phyloP scores from a whole-genome alignment of 805 yeast genomes.

The Teunomyces panamensis region DNA sequence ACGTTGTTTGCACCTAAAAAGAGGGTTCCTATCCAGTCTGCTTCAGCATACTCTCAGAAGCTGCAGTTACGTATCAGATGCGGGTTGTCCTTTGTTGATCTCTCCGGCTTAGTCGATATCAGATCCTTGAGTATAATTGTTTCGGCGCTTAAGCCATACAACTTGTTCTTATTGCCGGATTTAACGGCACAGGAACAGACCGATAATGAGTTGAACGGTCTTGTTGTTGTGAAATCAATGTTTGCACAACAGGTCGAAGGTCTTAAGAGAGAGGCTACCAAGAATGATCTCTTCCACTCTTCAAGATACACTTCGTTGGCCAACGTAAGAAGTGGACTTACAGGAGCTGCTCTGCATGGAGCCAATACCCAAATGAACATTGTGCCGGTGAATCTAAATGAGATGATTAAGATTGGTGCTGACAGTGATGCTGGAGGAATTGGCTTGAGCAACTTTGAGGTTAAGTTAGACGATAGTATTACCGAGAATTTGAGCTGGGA shows the following conservation, averaged over 20 bases:
- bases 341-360: slow-evolving; percentile 8
- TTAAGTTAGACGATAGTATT: slow-evolving; percentile 65
- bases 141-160: slow-evolving; percentile 75
- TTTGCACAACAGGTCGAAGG: slow-evolving; percentile 31
- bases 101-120: slow-evolving; percentile 80
- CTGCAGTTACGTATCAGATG: slow-evolving; percentile 56
- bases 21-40: slow-evolving; percentile 27
- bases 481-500: slow-evolving; percentile 77
- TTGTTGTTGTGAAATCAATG: slow-evolving; percentile 21
- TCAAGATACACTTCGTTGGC: slow-evolving; percentile 30
- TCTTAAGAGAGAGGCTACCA: slow-evolving; percentile 19
- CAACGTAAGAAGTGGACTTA: slow-evolving; percentile 28
- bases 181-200: slow-evolving; percentile 20
- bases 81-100: slow-evolving; percentile 71
- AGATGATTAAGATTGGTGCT: slow-evolving; percentile 43
- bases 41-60: slow-evolving; percentile 18
- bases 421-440: slow-evolving; percentile 24
- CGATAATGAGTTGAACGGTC: slow-evolving; percentile 26
- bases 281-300: slow-evolving; percentile 16
- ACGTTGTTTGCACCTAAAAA: slow-evolving; percentile 51
- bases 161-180: slow-evolving; percentile 58
- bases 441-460: slow-evolving; percentile 47
- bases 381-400: slow-evolving; percentile 33
- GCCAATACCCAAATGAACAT: slow-evolving; percentile 27
- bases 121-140: slow-evolving; percentile 77